Percentiles rank a stretch among this genome's conserved stretches.
Conservation (phyloP, 2,329 filamentous ascomycete species). For the Tolypocladium sp. region DNA sequence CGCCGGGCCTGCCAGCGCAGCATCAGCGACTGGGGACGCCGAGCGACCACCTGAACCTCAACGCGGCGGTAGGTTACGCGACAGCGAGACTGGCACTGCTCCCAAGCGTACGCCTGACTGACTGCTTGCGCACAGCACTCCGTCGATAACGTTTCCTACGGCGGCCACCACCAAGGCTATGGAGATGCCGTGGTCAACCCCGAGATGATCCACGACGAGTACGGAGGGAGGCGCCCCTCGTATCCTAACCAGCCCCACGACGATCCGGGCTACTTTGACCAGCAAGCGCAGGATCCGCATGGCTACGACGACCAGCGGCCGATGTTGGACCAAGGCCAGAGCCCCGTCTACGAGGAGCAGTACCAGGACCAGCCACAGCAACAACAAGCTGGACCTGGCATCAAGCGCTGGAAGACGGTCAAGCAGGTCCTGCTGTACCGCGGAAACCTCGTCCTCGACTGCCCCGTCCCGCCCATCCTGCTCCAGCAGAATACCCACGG, state of each 20-base stretch:
- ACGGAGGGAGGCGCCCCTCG: slow-evolving; percentile 5
- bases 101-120: background rate
- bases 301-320: slow-evolving; percentile 67
- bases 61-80: slow-evolving; percentile 63
- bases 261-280: slow-evolving; percentile 47
- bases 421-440: slow-evolving; percentile 97
- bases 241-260: slow-evolving; percentile 63
- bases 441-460: slow-evolving; percentile 93
- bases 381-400: slow-evolving; percentile 27
- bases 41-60: slow-evolving; percentile 69
- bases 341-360: slow-evolving; percentile 28
- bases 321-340: slow-evolving; percentile 58
- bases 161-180: slow-evolving; percentile 34
- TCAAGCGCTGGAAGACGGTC: slow-evolving; percentile 94
- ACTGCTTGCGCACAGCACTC: slow-evolving; percentile 33
- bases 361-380: slow-evolving; percentile 33
- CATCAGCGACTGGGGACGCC: slow-evolving; percentile 42
- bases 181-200: slow-evolving; percentile 71
- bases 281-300: slow-evolving; percentile 24
- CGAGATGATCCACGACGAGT: slow-evolving; percentile 69
- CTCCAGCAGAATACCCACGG: slow-evolving; percentile 84
- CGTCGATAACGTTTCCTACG: slow-evolving; percentile 39
- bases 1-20: slow-evolving; percentile 14
- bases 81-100: background rate
- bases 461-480: slow-evolving; percentile 82